Evolutionary conservation across 306 rosid genomes (phyloP).

Genomic region (Glycyrrhiza uralensis): DNA sequence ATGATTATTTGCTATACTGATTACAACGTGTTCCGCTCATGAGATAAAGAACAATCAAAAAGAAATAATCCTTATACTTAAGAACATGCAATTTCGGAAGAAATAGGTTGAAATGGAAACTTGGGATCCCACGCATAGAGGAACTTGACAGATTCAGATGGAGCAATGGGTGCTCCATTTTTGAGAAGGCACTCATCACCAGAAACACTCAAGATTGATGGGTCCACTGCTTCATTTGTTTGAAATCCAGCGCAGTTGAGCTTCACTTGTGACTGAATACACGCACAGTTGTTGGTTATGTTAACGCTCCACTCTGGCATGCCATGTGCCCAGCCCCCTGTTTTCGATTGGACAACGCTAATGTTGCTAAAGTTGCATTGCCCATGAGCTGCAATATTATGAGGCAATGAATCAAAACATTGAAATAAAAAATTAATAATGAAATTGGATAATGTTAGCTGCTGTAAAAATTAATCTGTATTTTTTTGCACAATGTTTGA

Average conservation of each 20-base stretch:
- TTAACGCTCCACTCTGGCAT: background rate
- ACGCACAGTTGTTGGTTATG: background rate
- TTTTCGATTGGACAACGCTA: background rate
- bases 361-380: background rate
- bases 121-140: background rate
- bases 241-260: background rate
- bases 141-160: background rate
- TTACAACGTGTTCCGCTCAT: background rate
- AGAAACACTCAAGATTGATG: background rate
- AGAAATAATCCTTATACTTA: background rate
- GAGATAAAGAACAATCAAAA: background rate
- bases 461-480: too few species aligned
- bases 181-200: background rate
- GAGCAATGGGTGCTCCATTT: background rate
- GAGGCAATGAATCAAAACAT: background rate
- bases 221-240: background rate
- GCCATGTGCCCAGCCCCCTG: background rate
- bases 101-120: slow-evolving; percentile 9
- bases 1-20: too few species aligned
- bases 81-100: background rate
- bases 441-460: too few species aligned
- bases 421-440: too few species aligned
- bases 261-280: slow-evolving; percentile 10
- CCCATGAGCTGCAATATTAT: background rate
- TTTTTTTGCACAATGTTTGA: too few species aligned